Conservation (phyloP, 2,329 filamentous ascomycete species). For the Calonectria naviculata region DNA sequence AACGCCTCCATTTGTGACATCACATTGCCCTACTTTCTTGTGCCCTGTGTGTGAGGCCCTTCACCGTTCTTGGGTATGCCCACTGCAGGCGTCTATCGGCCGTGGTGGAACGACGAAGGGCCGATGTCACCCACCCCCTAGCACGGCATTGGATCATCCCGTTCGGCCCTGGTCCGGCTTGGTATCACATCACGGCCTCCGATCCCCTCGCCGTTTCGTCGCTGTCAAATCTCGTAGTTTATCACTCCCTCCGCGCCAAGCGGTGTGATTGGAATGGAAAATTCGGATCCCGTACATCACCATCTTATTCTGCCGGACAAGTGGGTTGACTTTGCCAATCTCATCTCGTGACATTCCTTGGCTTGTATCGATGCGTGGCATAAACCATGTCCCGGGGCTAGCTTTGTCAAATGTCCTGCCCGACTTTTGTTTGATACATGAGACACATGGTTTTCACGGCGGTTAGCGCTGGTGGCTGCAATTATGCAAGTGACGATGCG, state of each 20-base stretch:
- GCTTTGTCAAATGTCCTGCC: neutral
- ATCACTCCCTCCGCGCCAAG: constrained; percentile 6
- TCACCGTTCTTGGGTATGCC: constrained; percentile 8
- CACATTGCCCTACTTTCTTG: neutral
- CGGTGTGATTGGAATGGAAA: neutral
- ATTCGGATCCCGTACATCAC: neutral
- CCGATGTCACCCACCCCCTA: constrained; percentile 5
- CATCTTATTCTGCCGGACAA: constrained; percentile 1
- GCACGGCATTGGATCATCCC: constrained; percentile 17
- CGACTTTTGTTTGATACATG: neutral
- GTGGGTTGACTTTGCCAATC: constrained; percentile 2
- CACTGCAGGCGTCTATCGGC: constrained; percentile 20
- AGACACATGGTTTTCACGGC: neutral
- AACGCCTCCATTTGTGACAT: constrained; percentile 16
- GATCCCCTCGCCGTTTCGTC: neutral
- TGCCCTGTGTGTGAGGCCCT: constrained; percentile 2
- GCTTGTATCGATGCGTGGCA: neutral
- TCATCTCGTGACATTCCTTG: neutral
- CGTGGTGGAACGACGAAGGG: constrained; percentile 17
- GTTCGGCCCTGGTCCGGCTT: neutral
- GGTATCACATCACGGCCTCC: constrained; percentile 9
- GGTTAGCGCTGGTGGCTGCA: neutral
- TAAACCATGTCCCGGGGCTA: neutral
- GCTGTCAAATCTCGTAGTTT: neutral
- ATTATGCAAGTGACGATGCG: constrained; percentile 7